phyloP scores from a whole-genome alignment of 2,329 filamentous ascomycete genomes.

The Aureobasidium sp. region DNA sequence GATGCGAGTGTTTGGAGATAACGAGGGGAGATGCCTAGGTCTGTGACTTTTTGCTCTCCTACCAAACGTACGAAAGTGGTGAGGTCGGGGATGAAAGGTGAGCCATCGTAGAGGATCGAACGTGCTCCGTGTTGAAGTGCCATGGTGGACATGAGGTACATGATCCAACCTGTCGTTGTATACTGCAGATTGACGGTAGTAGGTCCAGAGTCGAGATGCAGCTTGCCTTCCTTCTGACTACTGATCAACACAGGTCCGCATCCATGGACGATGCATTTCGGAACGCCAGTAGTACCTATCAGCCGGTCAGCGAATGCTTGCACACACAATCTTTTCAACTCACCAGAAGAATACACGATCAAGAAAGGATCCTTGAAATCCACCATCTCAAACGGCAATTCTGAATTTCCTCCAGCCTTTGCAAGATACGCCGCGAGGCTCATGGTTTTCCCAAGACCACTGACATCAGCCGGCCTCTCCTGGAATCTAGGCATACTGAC shows the following conservation, averaged over 20 bases:
- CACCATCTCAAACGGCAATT: constrained; percentile 52
- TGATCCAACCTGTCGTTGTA: constrained; percentile 75
- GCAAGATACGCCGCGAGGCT: constrained; percentile 38
- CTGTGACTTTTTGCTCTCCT: constrained; percentile 59
- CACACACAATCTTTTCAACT: background rate
- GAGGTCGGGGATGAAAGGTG: constrained; percentile 66
- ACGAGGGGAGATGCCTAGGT: constrained; percentile 67
- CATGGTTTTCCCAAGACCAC: constrained; percentile 43
- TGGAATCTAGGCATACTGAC: constrained; percentile 62
- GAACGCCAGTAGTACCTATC: constrained; percentile 75
- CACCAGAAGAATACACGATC: constrained; percentile 52
- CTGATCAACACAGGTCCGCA: constrained; percentile 59
- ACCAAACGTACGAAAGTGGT: constrained; percentile 57
- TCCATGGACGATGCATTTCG: constrained; percentile 80
- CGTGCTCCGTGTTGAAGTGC: constrained; percentile 55
- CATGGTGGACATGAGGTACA: constrained; percentile 63
- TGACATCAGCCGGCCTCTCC: constrained; percentile 51
- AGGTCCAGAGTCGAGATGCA: constrained; percentile 45
- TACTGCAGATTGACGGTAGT: constrained; percentile 49
- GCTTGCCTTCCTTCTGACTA: constrained; percentile 51
- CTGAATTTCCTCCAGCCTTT: constrained; percentile 32
- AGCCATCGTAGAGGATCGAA: constrained; percentile 73
- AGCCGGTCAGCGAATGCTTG: background rate
- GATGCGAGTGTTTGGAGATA: constrained; percentile 70
- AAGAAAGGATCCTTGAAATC: constrained; percentile 69